Evolutionary conservation across 2,329 filamentous ascomycete genomes (phyloP).

Genomic region (Cercospora sojina): DNA sequence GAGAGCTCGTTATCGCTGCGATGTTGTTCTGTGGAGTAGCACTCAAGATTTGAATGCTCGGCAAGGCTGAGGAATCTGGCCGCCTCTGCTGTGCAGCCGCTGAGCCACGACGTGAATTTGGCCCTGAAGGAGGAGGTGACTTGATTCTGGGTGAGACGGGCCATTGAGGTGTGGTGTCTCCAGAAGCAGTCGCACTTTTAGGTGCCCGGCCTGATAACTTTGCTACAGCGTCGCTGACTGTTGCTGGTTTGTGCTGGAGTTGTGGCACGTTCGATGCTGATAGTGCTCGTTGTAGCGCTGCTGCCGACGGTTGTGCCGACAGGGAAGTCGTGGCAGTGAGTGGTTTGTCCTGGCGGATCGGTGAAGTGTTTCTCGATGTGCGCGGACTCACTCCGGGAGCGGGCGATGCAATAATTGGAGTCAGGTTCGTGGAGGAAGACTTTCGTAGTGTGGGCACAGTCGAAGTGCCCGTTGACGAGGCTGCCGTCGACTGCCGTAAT

Average conservation of each 20-base stretch:
- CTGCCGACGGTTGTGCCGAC: slow-evolving; percentile 57
- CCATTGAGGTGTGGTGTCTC: slow-evolving; percentile 63
- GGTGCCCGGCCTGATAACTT: slow-evolving; percentile 58
- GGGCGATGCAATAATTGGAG: slow-evolving; percentile 38
- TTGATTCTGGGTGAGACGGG: slow-evolving; percentile 73
- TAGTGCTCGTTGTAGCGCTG: slow-evolving; percentile 64
- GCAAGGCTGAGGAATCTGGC: slow-evolving; percentile 42
- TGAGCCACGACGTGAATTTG: slow-evolving; percentile 47
- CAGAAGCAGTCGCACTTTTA: slow-evolving; percentile 57
- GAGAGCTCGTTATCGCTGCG: slow-evolving; percentile 22
- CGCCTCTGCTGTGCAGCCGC: slow-evolving; percentile 31
- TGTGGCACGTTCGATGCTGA: slow-evolving; percentile 67
- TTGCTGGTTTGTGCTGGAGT: slow-evolving; percentile 52
- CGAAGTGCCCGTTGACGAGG: slow-evolving; percentile 15
- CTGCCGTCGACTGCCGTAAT: slow-evolving; percentile 11
- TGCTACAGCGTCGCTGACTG: slow-evolving; percentile 59
- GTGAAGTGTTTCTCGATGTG: slow-evolving; percentile 51
- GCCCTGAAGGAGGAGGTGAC: slow-evolving; percentile 63
- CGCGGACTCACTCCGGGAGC: slow-evolving; percentile 43
- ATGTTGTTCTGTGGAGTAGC: slow-evolving; percentile 44
- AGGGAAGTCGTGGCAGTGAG: slow-evolving; percentile 35
- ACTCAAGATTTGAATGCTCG: slow-evolving; percentile 48
- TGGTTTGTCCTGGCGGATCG: slow-evolving; percentile 48
- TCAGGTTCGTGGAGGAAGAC: slow-evolving; percentile 34
- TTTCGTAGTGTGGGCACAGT: slow-evolving; percentile 28